These are phyloP conservation scores for Ceratocystis colombiana DNA, from an alignment of 2,329 filamentous ascomycete species.

Conservation along the genomic window DNA sequence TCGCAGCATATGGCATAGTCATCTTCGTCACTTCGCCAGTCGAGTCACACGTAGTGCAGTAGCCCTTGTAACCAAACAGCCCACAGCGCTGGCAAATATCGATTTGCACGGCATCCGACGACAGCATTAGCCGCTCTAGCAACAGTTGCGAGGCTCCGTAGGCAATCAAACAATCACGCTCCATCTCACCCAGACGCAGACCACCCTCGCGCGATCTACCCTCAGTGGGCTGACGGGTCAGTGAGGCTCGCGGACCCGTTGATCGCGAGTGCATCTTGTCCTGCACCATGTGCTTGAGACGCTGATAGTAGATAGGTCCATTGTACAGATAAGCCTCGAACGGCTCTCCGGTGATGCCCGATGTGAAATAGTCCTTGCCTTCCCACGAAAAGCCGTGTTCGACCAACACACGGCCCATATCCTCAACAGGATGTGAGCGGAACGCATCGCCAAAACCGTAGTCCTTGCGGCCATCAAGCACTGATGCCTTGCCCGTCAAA, in stretches of 20 bases:
- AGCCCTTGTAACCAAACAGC: constrained; percentile 89
- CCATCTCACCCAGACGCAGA: constrained; percentile 93
- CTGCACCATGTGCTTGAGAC: constrained; percentile 99
- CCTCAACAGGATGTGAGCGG: constrained; percentile 73
- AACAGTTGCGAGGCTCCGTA: constrained; percentile 91
- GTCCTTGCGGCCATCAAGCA: constrained; percentile 72
- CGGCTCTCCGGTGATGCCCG: constrained; percentile 86
- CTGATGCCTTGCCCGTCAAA: constrained; percentile 83
- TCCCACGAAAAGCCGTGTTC: constrained; percentile 90
- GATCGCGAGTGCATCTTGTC: constrained; percentile 98
- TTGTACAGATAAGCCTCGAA: constrained; percentile 96
- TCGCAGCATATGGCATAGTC: constrained; percentile 95
- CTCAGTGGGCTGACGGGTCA: constrained; percentile 93
- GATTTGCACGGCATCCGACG: constrained; percentile 78
- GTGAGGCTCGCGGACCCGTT: constrained; percentile 76
- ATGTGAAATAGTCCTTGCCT: constrained; percentile 94
- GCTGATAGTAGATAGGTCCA: constrained; percentile 98
- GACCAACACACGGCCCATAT: constrained; percentile 78
- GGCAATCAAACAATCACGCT: constrained; percentile 93
- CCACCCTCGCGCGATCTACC: constrained; percentile 88
- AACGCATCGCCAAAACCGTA: constrained; percentile 75
- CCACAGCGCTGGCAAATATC: constrained; percentile 93
- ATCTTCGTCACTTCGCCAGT: constrained; percentile 78
- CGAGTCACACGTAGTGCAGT: constrained; percentile 85
- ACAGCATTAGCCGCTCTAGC: constrained; percentile 88